Base-by-base conservation (phyloP, 2,329 filamentous ascomycete species). In the Corniculantispora saksenae region DNA sequence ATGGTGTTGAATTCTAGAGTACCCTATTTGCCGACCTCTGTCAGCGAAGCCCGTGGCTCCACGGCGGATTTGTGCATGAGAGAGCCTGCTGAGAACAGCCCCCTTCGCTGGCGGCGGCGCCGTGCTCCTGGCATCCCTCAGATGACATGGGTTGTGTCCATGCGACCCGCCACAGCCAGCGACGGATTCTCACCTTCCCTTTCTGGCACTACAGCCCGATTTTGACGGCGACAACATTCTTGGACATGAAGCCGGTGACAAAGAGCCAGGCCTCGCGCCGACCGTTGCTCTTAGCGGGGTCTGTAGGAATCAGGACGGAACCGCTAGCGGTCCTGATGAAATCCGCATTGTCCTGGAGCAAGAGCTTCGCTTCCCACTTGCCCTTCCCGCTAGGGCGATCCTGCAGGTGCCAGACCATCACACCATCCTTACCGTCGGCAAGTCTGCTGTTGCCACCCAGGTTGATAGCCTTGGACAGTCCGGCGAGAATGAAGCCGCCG, bases 271-370 rank as follows among this genome's bases (percentile, higher is more conserved):
- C 86, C 66, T 80, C 79, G 21, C 82, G 79, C 69, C 79, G 77
- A 0, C 80, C 79, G 0, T 67, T 74, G 56, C 82, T 80, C 15
- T 75, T 69, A 17, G 71, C 70, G 0, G 84, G 84, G 47, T 86
- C 80, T 60, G 86, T 81, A 0, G 81, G 80, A 1, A 89, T 78
- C 51, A 89, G 65, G 0, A 87, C 80, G 0, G 84, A 83, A 0
- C 80, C 76, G 64, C 83, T 87, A 0, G 80, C 80, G 7, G 77
- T 80, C 13, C 85, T 76, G 29, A 89, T 75, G 19, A 75, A 76
- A 0, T 71, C 75, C 1, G 86, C 84, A 58, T 89, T 85, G 67
- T 89, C 87, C 53, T 85, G 79, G 65, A 89, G 88, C 0, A 89
- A 55, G 2, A 86, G 58, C n/a, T 72, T 76, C 23, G 77, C 80